phyloP scores from a whole-genome alignment of 192 early-diverging fungal genomes.

The Coemansia sp. region DNA sequence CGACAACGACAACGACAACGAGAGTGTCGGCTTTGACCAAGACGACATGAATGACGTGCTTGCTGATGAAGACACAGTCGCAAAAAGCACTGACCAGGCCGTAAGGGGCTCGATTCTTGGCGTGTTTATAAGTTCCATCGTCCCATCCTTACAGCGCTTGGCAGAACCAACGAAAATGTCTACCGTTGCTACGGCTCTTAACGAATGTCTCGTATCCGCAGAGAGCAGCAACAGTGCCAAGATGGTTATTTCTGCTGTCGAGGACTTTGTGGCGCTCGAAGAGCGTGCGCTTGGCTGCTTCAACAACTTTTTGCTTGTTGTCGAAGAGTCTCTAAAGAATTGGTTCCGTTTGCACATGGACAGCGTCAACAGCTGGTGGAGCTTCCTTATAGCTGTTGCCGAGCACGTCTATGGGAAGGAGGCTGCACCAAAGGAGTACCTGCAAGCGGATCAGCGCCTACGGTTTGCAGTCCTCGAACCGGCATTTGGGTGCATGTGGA shows the following conservation, averaged over 20 bases:
- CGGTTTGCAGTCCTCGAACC: slow-evolving; percentile 62
- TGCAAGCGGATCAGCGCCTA: slow-evolving; percentile 56
- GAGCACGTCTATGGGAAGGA: slow-evolving; percentile 54
- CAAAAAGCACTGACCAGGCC: slow-evolving; percentile 48
- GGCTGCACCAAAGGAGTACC: slow-evolving; percentile 51
- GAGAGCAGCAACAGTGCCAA: slow-evolving; percentile 43
- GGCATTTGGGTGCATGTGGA: slow-evolving; percentile 75
- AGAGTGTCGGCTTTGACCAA: slow-evolving; percentile 53
- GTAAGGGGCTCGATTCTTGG: slow-evolving; percentile 51
- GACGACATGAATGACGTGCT: slow-evolving; percentile 50
- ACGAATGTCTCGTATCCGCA: slow-evolving; percentile 24
- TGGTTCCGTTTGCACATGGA: slow-evolving; percentile 60
- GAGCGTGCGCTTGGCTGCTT: slow-evolving; percentile 69
- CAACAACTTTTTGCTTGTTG: slow-evolving; percentile 74
- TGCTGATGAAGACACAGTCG: slow-evolving; percentile 46
- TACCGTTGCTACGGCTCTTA: slow-evolving; percentile 23
- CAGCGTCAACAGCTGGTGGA: slow-evolving; percentile 54
- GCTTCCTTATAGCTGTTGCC: slow-evolving; percentile 60
- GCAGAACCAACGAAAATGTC: slow-evolving; percentile 44
- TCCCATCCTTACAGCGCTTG: slow-evolving; percentile 35
- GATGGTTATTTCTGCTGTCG: slow-evolving; percentile 51
- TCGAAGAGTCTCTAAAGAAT: slow-evolving; percentile 63
- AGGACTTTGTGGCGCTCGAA: slow-evolving; percentile 60
- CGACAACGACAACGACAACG: slow-evolving; percentile 48
- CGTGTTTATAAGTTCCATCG: slow-evolving; percentile 39